Percentiles rank a stretch among this genome's conserved stretches.
Evolutionary conservation across 2,329 filamentous ascomycete species (phyloP).

Genomic region (Ploettnerulaceae sp.): DNA sequence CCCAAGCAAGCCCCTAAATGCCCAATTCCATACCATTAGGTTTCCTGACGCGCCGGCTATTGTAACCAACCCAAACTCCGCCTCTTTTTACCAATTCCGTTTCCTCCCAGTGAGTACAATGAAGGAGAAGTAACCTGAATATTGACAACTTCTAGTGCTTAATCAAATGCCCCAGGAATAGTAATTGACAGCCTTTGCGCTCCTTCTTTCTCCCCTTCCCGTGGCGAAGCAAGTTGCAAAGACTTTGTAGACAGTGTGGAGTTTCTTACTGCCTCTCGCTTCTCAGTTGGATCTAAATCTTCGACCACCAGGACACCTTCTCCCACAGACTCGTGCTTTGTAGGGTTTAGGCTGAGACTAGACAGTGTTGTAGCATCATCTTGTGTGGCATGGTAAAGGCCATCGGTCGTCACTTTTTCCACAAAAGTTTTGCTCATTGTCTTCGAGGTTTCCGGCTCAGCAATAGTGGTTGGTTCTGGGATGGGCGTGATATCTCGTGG

Average conservation of each 20-base stretch:
- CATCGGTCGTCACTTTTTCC: constrained; percentile 12
- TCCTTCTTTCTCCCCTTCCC: constrained; percentile 29
- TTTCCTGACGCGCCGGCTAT: constrained; percentile 13
- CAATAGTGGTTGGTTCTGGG: too few species aligned
- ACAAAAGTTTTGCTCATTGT: constrained; percentile 11
- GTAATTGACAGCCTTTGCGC: constrained; percentile 36
- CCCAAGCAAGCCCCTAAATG: constrained; percentile 14
- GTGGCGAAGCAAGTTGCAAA: constrained; percentile 14
- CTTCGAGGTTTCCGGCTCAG: constrained; percentile 11
- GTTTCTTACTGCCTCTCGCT: constrained; percentile 15
- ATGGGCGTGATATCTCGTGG: constrained; percentile 32
- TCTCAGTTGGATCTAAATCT: constrained; percentile 5
- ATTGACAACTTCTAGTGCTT: too few species aligned
- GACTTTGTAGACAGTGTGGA: constrained; percentile 25
- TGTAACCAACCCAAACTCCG: constrained; percentile 11
- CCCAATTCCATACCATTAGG: constrained; percentile 11
- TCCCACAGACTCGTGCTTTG: constrained; percentile 9
- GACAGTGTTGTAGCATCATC: constrained; percentile 17
- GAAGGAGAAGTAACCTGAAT: too few species aligned
- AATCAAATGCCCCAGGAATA: constrained; percentile 34
- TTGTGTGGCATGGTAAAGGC: too few species aligned
- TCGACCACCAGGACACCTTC: not conserved
- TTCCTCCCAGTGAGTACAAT: constrained; percentile 9
- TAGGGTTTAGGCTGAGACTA: not conserved
- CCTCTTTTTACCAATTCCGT: constrained; percentile 1